Base-by-base conservation (phyloP, 2,329 filamentous ascomycete genomes). In the Venturia carpophila region DNA sequence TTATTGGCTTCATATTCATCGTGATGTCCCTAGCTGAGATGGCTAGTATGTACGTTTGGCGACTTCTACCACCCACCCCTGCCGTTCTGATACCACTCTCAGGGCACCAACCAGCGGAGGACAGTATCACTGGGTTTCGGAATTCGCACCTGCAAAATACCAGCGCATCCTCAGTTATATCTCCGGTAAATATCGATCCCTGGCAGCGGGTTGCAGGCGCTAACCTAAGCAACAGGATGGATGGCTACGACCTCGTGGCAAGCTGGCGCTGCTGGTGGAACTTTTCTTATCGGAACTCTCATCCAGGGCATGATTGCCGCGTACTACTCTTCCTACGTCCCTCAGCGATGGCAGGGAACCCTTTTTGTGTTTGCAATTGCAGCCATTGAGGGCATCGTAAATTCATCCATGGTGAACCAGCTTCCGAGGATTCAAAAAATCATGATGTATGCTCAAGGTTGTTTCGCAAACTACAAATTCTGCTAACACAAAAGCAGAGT, bases 351-450 rank as follows among this genome's bases (percentile, higher is more conserved):
- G 60, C 67, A 67, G 34, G 52, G 58, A 7, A 66, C 67, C 5
- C 64, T 68, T 3, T 52, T 65, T 64, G 67, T 67, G 62, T 58
- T 66, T 67, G 27, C 62, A 13, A 43, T 67, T 21, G 47, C 49
- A 17, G 55, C 43, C n/a, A 52, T 67, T 17, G 41, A 42, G 37
- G 39, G 21, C 52, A 39, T 66, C 9, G 30, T 67, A 5, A 67
- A 67, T 37, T 69, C 75, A 45, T 75, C 72, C 45, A 71, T 71
- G 1, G 72, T 69, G 1, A 69, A 70, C 5, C 67, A 68, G 15
- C 72, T 79, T 67, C 77, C 76, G 0, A 68, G 73, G 1, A 71
- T 76, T 21, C 73, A 79, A 45, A 77, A 76, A 58, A 58, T 75
- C 4, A 70, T 77, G 37, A 47, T 47, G 70, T 78, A 52, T 17